Evolutionary conservation across 208 protist genomes (phyloP), one percentile per base, ranked within the genome.

Genomic region (Trypanosoma boissoni): DNA sequence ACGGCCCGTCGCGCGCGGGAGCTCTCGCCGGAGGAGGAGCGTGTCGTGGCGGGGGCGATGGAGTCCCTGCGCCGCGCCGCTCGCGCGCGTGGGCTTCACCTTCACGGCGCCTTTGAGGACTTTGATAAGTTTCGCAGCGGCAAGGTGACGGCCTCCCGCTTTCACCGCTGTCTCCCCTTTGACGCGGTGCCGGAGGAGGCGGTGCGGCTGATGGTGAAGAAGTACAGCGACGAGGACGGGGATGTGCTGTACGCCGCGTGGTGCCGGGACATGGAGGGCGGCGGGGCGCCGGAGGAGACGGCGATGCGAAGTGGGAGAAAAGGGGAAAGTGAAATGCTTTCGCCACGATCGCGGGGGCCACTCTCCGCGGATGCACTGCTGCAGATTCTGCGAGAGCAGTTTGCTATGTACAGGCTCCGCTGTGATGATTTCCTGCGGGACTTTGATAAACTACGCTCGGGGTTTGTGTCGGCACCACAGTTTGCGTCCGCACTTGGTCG

Each of bases 381-480:
- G 48, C 31, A 26, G 4, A 67, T 87, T 31, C 68, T 94, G 5
- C 79, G 74, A 2, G 71, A 84, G 46, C 79, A 91, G 43, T 80
- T 86, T 49, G 64, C 83, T 3, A 68, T 88, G 45, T 85, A 91
- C 61, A 66, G 73, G 12, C 66, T 95, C 14, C 86, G 88, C 53
- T 83, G 83, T 58, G 85, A 94, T 46, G 88, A 95, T 54, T 75
- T 72, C 41, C 72, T 97, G 41, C 45, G 54, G 8, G 86, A 94
- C 57, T 96, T 76, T 78, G 92, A 97, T 74, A 72, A 75, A 60
- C 76, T 94, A 49, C 75, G 78, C 31, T 86, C 83, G n/a, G 89
- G 87, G 4, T 77, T 70, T 27, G 77, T 97, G 9, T 82, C 83
- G 0, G 73, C 70, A 1, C 53, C 74, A 46, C 88, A 96, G 74